These are phyloP conservation scores for Carex sylvatica DNA, from an alignment of 202 grass and related monocot species.

Conservation along the genomic window DNA sequence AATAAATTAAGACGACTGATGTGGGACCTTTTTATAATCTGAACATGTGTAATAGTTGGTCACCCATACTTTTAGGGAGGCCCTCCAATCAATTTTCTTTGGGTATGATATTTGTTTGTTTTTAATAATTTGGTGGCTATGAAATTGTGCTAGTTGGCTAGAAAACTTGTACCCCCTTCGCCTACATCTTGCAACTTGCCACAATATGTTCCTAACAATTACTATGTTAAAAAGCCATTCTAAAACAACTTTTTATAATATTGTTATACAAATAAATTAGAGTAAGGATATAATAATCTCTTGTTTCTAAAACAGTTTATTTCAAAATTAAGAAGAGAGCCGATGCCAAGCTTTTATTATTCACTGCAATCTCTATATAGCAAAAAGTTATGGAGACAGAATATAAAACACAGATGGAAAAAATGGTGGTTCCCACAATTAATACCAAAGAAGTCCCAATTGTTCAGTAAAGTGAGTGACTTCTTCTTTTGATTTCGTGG, in stretches of 20 bases:
- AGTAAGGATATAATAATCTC: not conserved
- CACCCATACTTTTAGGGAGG: not conserved
- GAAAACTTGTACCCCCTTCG: not conserved
- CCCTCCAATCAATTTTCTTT: not conserved
- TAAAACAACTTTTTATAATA: not conserved
- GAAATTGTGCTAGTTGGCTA: too few relatives aligned
- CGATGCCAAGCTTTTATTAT: not conserved
- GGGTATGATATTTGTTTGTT: not conserved
- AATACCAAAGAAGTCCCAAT: conserved; percentile 1
- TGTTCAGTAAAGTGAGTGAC: conserved; percentile 3
- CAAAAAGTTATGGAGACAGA: not conserved
- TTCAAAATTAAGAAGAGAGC: not conserved
- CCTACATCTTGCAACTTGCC: not conserved
- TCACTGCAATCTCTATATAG: not conserved
- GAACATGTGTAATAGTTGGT: not conserved
- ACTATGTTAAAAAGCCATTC: not conserved
- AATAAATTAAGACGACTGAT: not conserved
- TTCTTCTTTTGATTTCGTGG: conserved; percentile 8
- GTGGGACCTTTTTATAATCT: not conserved
- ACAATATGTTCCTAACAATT: not conserved
- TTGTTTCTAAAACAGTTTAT: not conserved
- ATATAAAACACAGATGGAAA: not conserved
- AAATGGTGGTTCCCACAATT: not conserved
- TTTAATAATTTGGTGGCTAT: not conserved
- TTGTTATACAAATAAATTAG: not conserved